Conservation (phyloP, 345 rosid genomes). For the Gossypium sturtianum region DNA sequence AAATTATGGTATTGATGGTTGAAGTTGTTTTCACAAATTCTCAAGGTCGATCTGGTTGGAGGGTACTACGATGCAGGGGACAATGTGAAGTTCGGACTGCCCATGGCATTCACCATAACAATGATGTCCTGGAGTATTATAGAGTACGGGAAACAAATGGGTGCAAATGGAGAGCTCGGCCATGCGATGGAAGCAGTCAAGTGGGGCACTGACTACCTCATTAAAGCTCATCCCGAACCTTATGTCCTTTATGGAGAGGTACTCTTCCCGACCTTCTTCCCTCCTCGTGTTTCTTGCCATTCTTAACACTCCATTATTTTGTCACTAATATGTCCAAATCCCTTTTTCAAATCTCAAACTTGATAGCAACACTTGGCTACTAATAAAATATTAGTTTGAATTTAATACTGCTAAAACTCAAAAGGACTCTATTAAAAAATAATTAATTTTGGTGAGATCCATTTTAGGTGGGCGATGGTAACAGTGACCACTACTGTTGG, state of each 20-base stretch:
- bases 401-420: not conserved
- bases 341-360: not conserved
- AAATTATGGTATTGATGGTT: not conserved
- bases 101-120: conserved; percentile 96
- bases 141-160: conserved; percentile 83
- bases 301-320: not conserved
- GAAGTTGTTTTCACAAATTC: not conserved
- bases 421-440: not conserved
- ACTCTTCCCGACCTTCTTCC: not conserved
- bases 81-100: conserved; percentile 96
- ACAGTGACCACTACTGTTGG: conserved; percentile 98
- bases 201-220: conserved; percentile 97
- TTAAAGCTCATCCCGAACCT: conserved; percentile 95
- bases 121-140: conserved; percentile 99
- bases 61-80: conserved; percentile 99
- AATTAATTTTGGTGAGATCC: not conserved
- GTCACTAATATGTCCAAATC: not conserved
- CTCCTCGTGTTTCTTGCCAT: not conserved
- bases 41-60: conserved; percentile 93
- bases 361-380: not conserved
- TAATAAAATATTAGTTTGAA: not conserved
- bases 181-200: conserved; percentile 85
- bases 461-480: conserved; percentile 90
- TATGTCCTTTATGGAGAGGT: conserved; percentile 96
- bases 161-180: conserved; percentile 64